A percentile compares a stretch with the other conserved stretches of the same genome.
Conservation (phyloP, 345 rosid genomes). For the Linum lewisii region DNA sequence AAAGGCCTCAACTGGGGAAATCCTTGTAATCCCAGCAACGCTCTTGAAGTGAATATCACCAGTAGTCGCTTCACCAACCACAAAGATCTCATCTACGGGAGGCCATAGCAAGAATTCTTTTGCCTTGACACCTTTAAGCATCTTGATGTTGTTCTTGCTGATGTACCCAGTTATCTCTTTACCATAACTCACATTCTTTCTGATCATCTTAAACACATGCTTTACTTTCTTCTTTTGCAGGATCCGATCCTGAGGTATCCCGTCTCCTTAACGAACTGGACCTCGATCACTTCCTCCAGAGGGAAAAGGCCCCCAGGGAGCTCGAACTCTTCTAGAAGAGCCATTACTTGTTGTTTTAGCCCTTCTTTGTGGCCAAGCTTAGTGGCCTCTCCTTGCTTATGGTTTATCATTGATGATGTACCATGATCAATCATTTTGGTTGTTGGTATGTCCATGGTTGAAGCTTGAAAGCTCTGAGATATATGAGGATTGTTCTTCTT, state of each 20-base stretch:
- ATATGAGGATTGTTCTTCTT: not conserved
- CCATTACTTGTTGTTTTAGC: not conserved
- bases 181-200: not conserved
- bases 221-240: conserved; percentile 1
- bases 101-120: conserved; percentile 4
- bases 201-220: conserved; percentile 3
- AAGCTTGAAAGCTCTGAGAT: not conserved
- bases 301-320: not conserved
- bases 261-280: not conserved
- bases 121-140: conserved; percentile 4
- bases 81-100: conserved; percentile 1
- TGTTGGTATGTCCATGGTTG: too few species aligned
- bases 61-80: not conserved
- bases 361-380: conserved; percentile 1
- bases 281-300: not conserved
- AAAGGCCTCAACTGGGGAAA: conserved; percentile 1
- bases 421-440: too few species aligned
- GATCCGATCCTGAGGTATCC: conserved; percentile 2
- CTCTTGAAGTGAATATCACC: conserved; percentile 3
- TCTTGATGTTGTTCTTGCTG: conserved; percentile 3
- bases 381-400: not conserved
- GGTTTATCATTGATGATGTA: not conserved
- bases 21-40: not conserved
- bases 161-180: not conserved
- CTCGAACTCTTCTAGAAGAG: not conserved